Evolutionary conservation across 2,329 filamentous ascomycete genomes (phyloP), one percentile per base, ranked within the genome.

Genomic region (Scytalidium lignicola): DNA sequence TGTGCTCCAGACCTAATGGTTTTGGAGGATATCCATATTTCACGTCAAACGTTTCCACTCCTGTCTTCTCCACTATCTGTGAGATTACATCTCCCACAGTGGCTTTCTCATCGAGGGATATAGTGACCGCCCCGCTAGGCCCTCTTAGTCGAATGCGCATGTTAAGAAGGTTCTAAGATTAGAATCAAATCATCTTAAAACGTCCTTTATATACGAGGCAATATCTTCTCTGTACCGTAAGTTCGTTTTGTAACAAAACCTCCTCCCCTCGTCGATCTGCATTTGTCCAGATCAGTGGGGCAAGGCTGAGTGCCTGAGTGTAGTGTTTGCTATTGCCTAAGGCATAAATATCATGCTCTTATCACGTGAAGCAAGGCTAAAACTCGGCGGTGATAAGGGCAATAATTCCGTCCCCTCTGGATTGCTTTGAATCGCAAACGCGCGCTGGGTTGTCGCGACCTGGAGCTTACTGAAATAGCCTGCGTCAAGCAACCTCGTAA

Each of bases 1-100:
- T 65, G 50, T 79, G 73, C 23, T 79, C 74, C 9, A 85, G 71
- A 29, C 82, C 74, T 15, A 97, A 75, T 1, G 81, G 73, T 62
- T 85, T 82, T 20, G 88, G 84, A 1, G 92, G 92, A 60, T 87
- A 95, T 29, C 90, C 90, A 68, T 86, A 89, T 73, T 93, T 96
- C 54, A 95, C 72, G 41, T 86, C 80, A 62, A 92, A 90, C 13
- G 74, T 73, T 6, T 74, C 61, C 15, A 92, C 74, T 3, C 79
- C 79, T 1, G 87, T 88, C 60, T 81, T 79, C 44, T 78, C 70
- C 46, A 74, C 75, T 59, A 91, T 82, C 44, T 79, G 72, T 3
- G 74, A 64, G 43, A 84, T 71, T 1, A 91, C 73, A 47, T 83
- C 74, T 43, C 70, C 70, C 42, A 89, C 76, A 3, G 81, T 86